A percentile compares a stretch with the other conserved stretches of the same genome.
Evolutionary conservation across 768 basidiomycete species (phyloP).

Genomic region (Auriscalpium vulgare): DNA sequence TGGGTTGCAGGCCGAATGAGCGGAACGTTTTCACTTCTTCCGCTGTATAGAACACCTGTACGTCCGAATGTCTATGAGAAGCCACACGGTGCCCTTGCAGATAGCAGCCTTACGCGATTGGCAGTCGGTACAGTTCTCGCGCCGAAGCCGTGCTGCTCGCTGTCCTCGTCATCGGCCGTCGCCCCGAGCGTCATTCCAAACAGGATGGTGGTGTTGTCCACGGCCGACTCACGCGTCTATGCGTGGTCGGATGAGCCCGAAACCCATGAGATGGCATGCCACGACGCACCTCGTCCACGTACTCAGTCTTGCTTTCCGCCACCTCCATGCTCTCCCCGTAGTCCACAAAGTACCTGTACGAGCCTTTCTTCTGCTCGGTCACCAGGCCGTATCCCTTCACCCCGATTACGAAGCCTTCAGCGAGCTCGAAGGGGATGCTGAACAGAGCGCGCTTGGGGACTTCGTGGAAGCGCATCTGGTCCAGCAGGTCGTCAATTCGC

Average conservation of each 20-base stretch:
- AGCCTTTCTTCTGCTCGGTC: slow-evolving; percentile 79
- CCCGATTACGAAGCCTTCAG: slow-evolving; percentile 64
- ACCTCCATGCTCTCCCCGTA: slow-evolving; percentile 72
- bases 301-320: slow-evolving; percentile 59
- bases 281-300: slow-evolving; percentile 62
- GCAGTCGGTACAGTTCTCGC: slow-evolving; percentile 37
- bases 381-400: slow-evolving; percentile 89
- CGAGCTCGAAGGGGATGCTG: slow-evolving; percentile 74
- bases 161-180: slow-evolving; percentile 26
- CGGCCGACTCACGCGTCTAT: slow-evolving; percentile 29
- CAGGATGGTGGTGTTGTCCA: slow-evolving; percentile 27
- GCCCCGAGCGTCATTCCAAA: slow-evolving; percentile 36
- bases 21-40: slow-evolving; percentile 79
- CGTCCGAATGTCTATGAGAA: slow-evolving; percentile 1
- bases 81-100: neutral
- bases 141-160: slow-evolving; percentile 26
- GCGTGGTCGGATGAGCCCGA: neutral
- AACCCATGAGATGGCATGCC: neutral
- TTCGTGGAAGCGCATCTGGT: slow-evolving; percentile 77
- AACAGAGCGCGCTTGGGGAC: slow-evolving; percentile 79
- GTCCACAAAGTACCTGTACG: slow-evolving; percentile 78
- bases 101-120: slow-evolving; percentile 35
- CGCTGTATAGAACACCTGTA: slow-evolving; percentile 75
- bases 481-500: slow-evolving; percentile 68
- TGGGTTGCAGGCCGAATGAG: slow-evolving; percentile 73